These are phyloP conservation scores for Colletotrichum liaoningense DNA, from an alignment of 2,329 filamentous ascomycete genomes.

Conservation along the genomic window DNA sequence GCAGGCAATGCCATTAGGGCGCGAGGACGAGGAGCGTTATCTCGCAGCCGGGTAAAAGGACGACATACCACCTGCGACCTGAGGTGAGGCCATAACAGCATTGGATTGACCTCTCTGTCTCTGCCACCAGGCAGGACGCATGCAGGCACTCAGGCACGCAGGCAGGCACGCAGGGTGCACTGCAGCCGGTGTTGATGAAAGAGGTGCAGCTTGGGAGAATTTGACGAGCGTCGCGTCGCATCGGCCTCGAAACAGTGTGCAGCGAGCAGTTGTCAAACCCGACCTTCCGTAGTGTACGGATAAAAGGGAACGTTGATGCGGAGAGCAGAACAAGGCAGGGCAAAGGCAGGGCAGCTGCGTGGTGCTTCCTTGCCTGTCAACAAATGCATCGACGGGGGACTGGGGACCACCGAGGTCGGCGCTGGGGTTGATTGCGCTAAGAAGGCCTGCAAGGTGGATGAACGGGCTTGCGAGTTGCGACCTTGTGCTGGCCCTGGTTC, in stretches of 20 bases:
- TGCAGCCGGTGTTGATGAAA: constrained; percentile 19
- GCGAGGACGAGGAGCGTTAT: constrained; percentile 15
- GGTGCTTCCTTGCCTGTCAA: constrained; percentile 12
- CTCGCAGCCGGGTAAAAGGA: constrained; percentile 8
- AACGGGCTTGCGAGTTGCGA: background rate
- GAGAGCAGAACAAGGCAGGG: constrained; percentile 3
- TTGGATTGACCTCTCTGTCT: background rate
- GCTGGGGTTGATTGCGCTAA: constrained; percentile 7
- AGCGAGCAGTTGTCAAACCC: background rate
- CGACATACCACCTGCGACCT: constrained; percentile 1
- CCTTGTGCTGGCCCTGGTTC: constrained; percentile 5
- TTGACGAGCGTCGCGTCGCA: constrained; percentile 18
- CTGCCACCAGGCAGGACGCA: constrained; percentile 6
- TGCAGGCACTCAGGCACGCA: background rate
- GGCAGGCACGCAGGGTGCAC: constrained; percentile 9
- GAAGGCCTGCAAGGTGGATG: constrained; percentile 19
- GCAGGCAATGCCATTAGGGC: constrained; percentile 2
- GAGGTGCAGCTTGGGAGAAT: background rate
- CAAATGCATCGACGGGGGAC: constrained; percentile 9
- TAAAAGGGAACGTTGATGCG: background rate
- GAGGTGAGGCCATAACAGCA: background rate
- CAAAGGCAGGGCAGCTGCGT: background rate
- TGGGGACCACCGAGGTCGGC: constrained; percentile 32
- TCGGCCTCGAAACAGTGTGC: background rate
- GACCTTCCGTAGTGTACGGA: too few species aligned